Conservation (phyloP, 2,329 filamentous ascomycete genomes). For the Apiospora rasikravindrae region DNA sequence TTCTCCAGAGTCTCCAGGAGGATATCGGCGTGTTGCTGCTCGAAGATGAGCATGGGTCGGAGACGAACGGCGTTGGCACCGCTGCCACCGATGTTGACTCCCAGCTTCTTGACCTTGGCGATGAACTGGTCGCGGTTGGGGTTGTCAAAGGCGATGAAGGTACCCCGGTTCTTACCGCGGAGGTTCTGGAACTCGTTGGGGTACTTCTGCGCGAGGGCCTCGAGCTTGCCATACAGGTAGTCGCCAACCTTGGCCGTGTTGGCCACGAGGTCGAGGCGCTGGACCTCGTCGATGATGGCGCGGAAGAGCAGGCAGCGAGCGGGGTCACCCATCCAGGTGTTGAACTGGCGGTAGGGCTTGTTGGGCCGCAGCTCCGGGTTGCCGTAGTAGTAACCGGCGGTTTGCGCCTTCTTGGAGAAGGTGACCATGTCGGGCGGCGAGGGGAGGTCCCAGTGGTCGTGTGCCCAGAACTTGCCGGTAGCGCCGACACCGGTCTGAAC, state of each 20-base stretch:
- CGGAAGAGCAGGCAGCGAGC: slow-evolving; percentile 84
- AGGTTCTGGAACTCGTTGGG: slow-evolving; percentile 82
- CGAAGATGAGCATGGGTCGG: slow-evolving; percentile 90
- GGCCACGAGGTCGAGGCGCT: slow-evolving; percentile 76
- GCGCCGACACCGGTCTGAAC: slow-evolving; percentile 93
- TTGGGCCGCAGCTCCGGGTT: slow-evolving; percentile 82
- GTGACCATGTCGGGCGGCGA: slow-evolving; percentile 91
- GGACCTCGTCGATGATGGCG: slow-evolving; percentile 82
- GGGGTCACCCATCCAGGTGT: slow-evolving; percentile 97
- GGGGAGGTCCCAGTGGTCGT: slow-evolving; percentile 88
- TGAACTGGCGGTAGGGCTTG: slow-evolving; percentile 95
- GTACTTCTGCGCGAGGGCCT: slow-evolving; percentile 70
- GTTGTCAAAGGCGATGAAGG: slow-evolving; percentile 91
- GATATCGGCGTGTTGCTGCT: slow-evolving; percentile 88
- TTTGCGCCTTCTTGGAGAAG: slow-evolving; percentile 94
- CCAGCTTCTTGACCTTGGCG: slow-evolving; percentile 76
- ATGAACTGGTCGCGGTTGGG: slow-evolving; percentile 81
- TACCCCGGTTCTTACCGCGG: slow-evolving; percentile 85
- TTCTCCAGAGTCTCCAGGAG: slow-evolving; percentile 80
- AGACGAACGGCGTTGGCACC: slow-evolving; percentile 78
- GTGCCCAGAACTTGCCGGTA: slow-evolving; percentile 94
- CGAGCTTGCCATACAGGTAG: slow-evolving; percentile 76
- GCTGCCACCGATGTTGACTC: slow-evolving; percentile 87
- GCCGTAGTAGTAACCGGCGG: slow-evolving; percentile 89
- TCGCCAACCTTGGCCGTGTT: slow-evolving; percentile 79